These are phyloP conservation scores for Beauveria caledonica DNA, from an alignment of 2,329 filamentous ascomycete species.

Conservation along the genomic window DNA sequence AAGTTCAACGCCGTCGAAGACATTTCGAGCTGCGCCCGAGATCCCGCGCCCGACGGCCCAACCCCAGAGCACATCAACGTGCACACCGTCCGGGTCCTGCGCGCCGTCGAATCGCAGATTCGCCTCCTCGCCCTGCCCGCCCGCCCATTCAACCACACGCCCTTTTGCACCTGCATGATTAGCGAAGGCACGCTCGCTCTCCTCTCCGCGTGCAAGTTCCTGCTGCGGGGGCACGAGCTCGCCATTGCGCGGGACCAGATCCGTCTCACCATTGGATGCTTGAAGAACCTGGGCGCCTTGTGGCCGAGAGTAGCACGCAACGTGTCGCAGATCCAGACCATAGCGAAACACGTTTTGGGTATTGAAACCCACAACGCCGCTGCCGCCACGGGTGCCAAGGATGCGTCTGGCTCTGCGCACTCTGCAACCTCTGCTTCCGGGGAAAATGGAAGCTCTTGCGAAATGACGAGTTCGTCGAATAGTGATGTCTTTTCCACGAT, in stretches of 20 bases:
- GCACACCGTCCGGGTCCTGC: conserved; percentile 31
- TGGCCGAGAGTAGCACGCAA: conserved; percentile 30
- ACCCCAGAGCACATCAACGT: conserved; percentile 22
- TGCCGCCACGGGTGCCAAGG: not conserved
- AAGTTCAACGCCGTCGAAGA: conserved; percentile 29
- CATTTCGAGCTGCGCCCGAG: conserved; percentile 28
- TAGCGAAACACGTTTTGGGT: conserved; percentile 25
- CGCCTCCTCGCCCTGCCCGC: conserved; percentile 29
- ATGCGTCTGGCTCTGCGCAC: not conserved
- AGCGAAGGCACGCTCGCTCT: conserved; percentile 28
- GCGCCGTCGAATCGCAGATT: conserved; percentile 30
- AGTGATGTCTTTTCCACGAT: conserved; percentile 5
- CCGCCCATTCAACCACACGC: conserved; percentile 26
- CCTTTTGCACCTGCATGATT: conserved; percentile 34
- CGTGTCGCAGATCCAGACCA: conserved; percentile 31
- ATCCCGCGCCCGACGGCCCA: conserved; percentile 14
- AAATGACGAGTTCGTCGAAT: not conserved
- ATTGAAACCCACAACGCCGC: not conserved
- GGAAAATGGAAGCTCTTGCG: not conserved
- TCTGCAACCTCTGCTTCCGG: not conserved
- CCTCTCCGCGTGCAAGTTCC: conserved; percentile 28
- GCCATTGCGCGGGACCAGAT: conserved; percentile 32
- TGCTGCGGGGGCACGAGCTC: conserved; percentile 25
- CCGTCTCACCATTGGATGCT: conserved; percentile 32
- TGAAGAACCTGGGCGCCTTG: conserved; percentile 26